A percentile compares a stretch with the other conserved stretches of the same genome.
phyloP scores from a whole-genome alignment of 805 yeast species.

The Nakazawaea peltata region DNA sequence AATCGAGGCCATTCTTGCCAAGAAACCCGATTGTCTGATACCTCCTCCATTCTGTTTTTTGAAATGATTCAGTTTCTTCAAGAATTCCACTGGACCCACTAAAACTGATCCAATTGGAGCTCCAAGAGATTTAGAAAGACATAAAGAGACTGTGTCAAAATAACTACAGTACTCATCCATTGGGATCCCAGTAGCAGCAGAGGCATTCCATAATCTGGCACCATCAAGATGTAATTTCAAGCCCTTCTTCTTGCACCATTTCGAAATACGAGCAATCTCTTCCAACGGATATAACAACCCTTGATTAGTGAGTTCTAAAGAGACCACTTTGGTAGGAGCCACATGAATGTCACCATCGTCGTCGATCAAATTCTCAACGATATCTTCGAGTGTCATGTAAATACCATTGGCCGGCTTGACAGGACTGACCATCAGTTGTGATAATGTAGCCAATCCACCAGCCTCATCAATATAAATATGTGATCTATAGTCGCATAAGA shows the following conservation, averaged over 20 bases:
- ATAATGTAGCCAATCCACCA: constrained; percentile 81
- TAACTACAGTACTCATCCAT: constrained; percentile 61
- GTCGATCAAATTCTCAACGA: constrained; percentile 46
- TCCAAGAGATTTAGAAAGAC: constrained; percentile 84
- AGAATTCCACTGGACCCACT: constrained; percentile 54
- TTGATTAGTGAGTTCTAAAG: constrained; percentile 82
- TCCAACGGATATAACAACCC: constrained; percentile 77
- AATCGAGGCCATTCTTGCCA: constrained; percentile 68
- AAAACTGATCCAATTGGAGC: constrained; percentile 90
- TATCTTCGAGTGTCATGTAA: constrained; percentile 75
- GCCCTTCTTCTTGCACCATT: constrained; percentile 54
- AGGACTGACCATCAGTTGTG: constrained; percentile 87
- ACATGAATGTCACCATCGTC: constrained; percentile 80
- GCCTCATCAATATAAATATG: constrained; percentile 84
- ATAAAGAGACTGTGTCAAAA: constrained; percentile 82
- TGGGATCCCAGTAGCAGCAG: constrained; percentile 60
- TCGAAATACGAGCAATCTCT: constrained; percentile 63
- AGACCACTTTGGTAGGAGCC: constrained; percentile 81
- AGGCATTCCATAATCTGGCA: constrained; percentile 88
- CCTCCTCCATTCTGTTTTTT: constrained; percentile 94
- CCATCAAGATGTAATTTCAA: constrained; percentile 81
- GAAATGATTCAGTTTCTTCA: constrained; percentile 72
- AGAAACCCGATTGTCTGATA: constrained; percentile 78
- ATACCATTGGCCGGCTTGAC: constrained; percentile 70
- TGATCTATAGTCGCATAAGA: constrained; percentile 78